Base-by-base conservation (phyloP, 2,329 filamentous ascomycete genomes). In the Sclerotinia nivalis region DNA sequence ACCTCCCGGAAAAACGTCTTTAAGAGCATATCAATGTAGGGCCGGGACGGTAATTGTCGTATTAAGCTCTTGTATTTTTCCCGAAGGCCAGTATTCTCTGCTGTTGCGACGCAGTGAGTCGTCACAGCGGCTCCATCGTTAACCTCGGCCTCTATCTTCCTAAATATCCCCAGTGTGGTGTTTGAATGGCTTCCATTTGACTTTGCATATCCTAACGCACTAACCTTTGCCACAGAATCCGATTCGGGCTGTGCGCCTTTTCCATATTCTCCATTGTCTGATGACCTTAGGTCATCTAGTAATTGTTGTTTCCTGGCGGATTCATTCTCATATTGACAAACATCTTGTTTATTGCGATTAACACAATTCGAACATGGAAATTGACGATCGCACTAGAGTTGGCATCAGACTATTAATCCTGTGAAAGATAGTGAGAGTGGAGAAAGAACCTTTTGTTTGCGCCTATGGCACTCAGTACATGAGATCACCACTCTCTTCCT, bases 391-490 rank as follows among this genome's bases (percentile, higher is more conserved):
- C 87, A 89, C 84, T 88, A 72, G 43, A 65, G 15, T 45, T 34
- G 56, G 68, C 54, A 72, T 68, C 69, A 72, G 71, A 72, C 73
- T 50, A 59, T 37, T 31, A n/a, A 31, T 28, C 43, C 2, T 52
- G 60, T 49, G 49, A 28, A 47, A 31, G 20, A 54, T 54, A 25
- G 43, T 18, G 34, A 61, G 55, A 25, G 52, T 25, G 18, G 25
- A 49, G 25, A 40, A 22, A 31, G 8, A 72, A 77, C 77, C 76
- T 78, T 78, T 71, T 78, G 77, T 76, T 90, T 90, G 71, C 88
- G 83, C 71, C 87, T 82, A 78, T 89, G 88, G 73, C 88, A 90
- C 76, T 90, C 87, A 15, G 84, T 87, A 74, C 88, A 90, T 10
- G 86, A 89, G 70, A 89, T 87, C 58, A 89, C 86, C 55, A 87